Percentiles rank a stretch among this genome's conserved stretches.
Evolutionary conservation across 345 rosid genomes (phyloP).

Genomic region (Kernera saxatilis): DNA sequence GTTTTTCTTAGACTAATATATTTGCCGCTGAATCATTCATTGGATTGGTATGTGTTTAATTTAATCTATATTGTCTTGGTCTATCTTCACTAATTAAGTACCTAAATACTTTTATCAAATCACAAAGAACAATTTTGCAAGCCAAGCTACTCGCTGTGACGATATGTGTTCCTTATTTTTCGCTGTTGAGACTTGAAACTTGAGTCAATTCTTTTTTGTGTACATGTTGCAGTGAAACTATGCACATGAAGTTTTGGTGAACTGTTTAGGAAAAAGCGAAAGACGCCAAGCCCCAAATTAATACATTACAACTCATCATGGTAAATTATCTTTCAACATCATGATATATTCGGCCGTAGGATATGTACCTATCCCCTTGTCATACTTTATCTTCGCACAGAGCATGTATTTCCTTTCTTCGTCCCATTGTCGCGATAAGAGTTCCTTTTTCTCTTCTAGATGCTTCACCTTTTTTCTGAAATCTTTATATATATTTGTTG

Average conservation of each 20-base stretch:
- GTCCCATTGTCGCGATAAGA: neutral
- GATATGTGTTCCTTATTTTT: neutral
- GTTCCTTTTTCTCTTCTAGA: slow-evolving; percentile 8
- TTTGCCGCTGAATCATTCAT: neutral
- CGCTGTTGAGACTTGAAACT: neutral
- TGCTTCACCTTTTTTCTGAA: neutral
- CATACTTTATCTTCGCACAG: neutral
- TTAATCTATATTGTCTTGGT: neutral
- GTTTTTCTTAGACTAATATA: neutral
- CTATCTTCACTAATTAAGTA: neutral
- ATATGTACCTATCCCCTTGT: neutral
- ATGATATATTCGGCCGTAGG: neutral
- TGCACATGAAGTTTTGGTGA: neutral
- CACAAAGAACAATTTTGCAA: neutral
- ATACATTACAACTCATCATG: neutral
- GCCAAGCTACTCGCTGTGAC: neutral
- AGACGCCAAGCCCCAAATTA: neutral
- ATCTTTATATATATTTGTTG: neutral
- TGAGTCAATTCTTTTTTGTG: neutral
- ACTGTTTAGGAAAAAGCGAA: neutral
- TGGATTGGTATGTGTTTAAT: neutral
- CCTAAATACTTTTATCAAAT: neutral
- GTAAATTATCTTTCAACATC: neutral
- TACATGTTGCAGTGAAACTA: neutral
- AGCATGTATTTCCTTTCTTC: neutral